Conservation (phyloP, 306 rosid genomes). For the Astragalus membranaceus region DNA sequence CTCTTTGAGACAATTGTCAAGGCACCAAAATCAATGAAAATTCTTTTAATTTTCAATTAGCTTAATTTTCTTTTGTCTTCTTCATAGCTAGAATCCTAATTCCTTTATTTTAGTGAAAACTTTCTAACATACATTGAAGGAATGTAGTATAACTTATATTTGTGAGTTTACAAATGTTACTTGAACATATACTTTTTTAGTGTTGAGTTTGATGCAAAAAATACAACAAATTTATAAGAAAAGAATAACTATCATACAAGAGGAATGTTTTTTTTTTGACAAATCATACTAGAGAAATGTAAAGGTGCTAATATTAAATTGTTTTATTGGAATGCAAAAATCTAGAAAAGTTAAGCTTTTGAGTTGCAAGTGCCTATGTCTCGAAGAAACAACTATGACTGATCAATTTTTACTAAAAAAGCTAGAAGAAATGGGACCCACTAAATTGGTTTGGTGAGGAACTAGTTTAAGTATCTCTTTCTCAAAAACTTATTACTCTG, state of each 20-base stretch:
- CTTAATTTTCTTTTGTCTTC: too few relatives aligned
- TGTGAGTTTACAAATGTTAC: too few relatives aligned
- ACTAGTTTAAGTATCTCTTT: constrained; percentile 11
- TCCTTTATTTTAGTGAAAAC: too few relatives aligned
- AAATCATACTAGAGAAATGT: not conserved
- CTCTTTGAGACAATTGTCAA: too few relatives aligned
- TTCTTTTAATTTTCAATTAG: too few relatives aligned
- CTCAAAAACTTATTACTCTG: not conserved
- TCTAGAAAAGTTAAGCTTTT: not conserved
- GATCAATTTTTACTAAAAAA: constrained; percentile 1
- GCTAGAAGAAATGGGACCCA: not conserved
- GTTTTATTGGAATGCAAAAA: constrained; percentile 8
- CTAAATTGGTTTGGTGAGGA: not conserved
- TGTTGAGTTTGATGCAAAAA: too few relatives aligned
- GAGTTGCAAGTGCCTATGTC: constrained; percentile 6
- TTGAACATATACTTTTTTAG: too few relatives aligned
- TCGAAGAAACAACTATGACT: constrained; percentile 11
- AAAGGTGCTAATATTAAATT: not conserved
- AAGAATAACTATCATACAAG: not conserved
- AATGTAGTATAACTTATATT: too few relatives aligned
- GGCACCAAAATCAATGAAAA: too few relatives aligned
- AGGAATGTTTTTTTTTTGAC: not conserved
- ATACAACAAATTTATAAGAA: too few relatives aligned
- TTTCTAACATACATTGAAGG: too few relatives aligned
- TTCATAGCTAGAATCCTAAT: too few relatives aligned